Base-by-base conservation (phyloP, 768 basidiomycete genomes). In the Auriscalpium orientale region DNA sequence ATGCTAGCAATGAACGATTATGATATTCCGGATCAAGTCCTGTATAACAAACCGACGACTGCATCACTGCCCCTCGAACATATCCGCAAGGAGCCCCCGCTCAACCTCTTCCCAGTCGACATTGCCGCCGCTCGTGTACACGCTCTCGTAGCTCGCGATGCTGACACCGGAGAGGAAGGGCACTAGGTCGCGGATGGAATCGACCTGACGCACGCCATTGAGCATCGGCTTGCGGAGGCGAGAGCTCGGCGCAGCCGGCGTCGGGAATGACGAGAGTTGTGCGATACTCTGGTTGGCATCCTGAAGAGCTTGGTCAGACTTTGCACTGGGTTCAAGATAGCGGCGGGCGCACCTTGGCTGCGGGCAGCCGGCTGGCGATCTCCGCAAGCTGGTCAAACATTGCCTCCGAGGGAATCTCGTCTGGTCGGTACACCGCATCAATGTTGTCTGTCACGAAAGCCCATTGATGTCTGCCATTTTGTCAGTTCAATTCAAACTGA, bases 401-500 rank as follows among this genome's bases (percentile, higher is more conserved):
- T 2, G 93, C 88, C 61, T 89, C 87, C 0, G 95, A 90, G 56
- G 76, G 75, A 81, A 87, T 92, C 46, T 84, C 76, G 56, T 93
- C 86, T 0, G 93, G 89, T 16, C 84, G 86, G 70, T 92, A 94
- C 36, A 94, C 80, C 0, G 95, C 94, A 64, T 98, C 97, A 7
- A 95, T 91, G 0, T 95, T 98, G 69, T 99, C 95, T 3, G 94
- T 97, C 45, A 98, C 84, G 69, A 98, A 99, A 65, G 97, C 90
- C 95, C 97, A 99, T 74, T 99, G 94, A 68, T 98, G 90, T 67
- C 88, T 91, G 61, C 18, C 51, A 22, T 35, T 22, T 34, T 12
- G 21, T 43, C 59, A 11, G 60, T 62, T 4, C 4, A 33, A 36
- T 18, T n/a, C 13, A 34, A 16, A 20, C 2, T 33, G 12, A 52